Evolutionary conservation across 1,284 basidiomycete species (phyloP), one percentile per base, ranked within the genome.

Genomic region (Malassezia yamatoensis): DNA sequence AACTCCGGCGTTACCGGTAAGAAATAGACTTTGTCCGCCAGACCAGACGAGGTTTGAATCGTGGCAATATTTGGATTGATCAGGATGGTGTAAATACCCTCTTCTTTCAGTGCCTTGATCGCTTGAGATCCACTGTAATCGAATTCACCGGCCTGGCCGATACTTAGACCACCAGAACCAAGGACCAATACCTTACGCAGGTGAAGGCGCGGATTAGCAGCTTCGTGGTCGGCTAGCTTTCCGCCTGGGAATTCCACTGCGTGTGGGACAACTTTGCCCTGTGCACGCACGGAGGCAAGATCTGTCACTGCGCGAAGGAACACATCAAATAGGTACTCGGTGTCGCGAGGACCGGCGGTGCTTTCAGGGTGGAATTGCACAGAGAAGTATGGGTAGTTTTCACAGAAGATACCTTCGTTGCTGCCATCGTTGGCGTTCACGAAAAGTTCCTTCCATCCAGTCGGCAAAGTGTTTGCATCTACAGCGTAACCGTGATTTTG

Each of bases 301-400:
- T 89, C 85, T 38, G 82, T 75, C 69, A 96, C 82, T 70, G 86
- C 88, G 75, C 86, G 82, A 70, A 98, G 83, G 81, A 99, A 99
- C 41, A 94, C 90, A 63, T 98, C 91, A 75, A 98, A 99, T 56
- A 99, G 81, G 79, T 96, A 98, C 77, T 98, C 94, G 55, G 94
- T 98, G 75, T 99, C 94, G 58, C 90, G 83, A 24, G 94, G 94
- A 39, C 94, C 94, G n/a, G 94, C 91, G 5, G 88, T 90, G 38
- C 89, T 93, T 77, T 99, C 94, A 37, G 94, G 94, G 77, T 99
- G 94, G 81, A 99, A 99, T 76, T 98, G 94, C n/a, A 98, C 93
- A 39, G 90, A 94, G 78, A 98, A 98, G 81, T 88, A 94, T 1
- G 93, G 93, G 34, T 61, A 67, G 72, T 84, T 82, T 63, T 85